Evolutionary conservation across 164 flowering plant genomes (phyloP).

Genomic region (grape (Vitis vinifera)): ASM3070453v1 NC_081822.1:5362501-5363000

Average conservation of each 20-base stretch:
- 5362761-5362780: slow-evolving; percentile 7
- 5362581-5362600: slow-evolving; percentile 37
- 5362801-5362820: slow-evolving; percentile 11
- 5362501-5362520: slow-evolving; percentile 46
- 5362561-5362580: slow-evolving; percentile 24
- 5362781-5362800: slow-evolving; percentile 31
- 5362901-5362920: slow-evolving; percentile 19
- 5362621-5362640: slow-evolving; percentile 29
- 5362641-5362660: slow-evolving; percentile 20
- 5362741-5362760: slow-evolving; percentile 9
- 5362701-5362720: slow-evolving; percentile 4
- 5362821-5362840: slow-evolving; percentile 23
- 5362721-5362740: not conserved
- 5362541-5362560: slow-evolving; percentile 48
- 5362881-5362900: slow-evolving; percentile 66
- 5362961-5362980: not conserved
- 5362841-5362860: slow-evolving; percentile 61
- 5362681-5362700: slow-evolving; percentile 12
- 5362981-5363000: not conserved
- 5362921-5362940: too few species aligned
- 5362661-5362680: slow-evolving; percentile 34
- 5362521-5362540: slow-evolving; percentile 62
- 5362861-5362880: slow-evolving; percentile 38
- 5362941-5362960: too few species aligned
- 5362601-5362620: slow-evolving; percentile 17